Evolutionary conservation across 2,329 filamentous ascomycete genomes (phyloP).

Genomic region (Colletotrichum sp.): DNA sequence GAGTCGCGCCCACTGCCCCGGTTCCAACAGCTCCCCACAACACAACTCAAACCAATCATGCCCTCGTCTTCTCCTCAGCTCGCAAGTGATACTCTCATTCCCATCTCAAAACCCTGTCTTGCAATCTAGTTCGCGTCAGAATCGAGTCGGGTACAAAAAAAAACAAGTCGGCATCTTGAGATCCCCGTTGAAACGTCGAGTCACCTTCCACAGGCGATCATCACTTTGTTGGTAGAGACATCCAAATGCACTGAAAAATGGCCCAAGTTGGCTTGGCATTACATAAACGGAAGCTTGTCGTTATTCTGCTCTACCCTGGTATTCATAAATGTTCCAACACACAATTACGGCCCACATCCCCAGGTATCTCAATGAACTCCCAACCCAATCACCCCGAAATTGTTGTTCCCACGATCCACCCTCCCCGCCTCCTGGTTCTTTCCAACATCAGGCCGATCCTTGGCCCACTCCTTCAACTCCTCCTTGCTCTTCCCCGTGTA

Average conservation of each 20-base stretch:
- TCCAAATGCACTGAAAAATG: not conserved
- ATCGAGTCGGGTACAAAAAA: not conserved
- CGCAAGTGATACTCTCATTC: not conserved
- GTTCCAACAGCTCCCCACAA: not conserved
- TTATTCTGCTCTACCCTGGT: not conserved
- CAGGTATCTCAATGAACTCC: conserved; percentile 30
- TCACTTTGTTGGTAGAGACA: rapidly evolving
- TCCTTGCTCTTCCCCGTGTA: conserved; percentile 42
- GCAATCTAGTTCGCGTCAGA: rapidly evolving
- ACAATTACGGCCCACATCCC: conserved; percentile 37
- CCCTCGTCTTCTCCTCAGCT: not conserved
- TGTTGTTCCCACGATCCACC: conserved; percentile 28
- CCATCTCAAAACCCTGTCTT: not conserved
- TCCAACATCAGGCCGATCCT: conserved; percentile 41
- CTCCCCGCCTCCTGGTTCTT: conserved; percentile 42
- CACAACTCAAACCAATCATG: not conserved
- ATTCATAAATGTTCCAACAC: not conserved
- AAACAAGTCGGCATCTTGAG: not conserved
- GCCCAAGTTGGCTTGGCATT: not conserved
- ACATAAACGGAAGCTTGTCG: not conserved
- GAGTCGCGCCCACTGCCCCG: not conserved
- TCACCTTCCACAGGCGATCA: not conserved
- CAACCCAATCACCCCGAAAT: conserved; percentile 27
- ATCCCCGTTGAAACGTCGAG: not conserved
- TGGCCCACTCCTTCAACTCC: conserved; percentile 38